Evolutionary conservation across 1,284 basidiomycete genomes (phyloP).

Genomic region (Apiotrichum sp.): DNA sequence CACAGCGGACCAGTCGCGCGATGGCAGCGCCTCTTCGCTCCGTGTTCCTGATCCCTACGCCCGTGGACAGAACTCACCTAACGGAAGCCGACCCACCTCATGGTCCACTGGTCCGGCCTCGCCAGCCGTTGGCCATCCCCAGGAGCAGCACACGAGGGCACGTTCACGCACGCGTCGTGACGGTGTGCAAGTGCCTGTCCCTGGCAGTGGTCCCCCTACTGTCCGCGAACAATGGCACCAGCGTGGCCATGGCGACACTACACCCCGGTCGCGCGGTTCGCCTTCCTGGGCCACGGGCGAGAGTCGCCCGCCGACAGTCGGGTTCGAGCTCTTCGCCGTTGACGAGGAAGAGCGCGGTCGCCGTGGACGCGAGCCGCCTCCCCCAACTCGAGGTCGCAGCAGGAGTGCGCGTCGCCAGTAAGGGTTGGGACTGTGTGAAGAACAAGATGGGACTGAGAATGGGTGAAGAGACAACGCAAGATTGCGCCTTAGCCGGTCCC

Average conservation of each 20-base stretch:
- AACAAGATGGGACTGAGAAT: too few relatives aligned
- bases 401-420: neutral
- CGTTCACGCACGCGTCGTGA: neutral
- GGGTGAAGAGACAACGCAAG: too few relatives aligned
- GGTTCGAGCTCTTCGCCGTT: slow-evolving; percentile 13
- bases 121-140: neutral
- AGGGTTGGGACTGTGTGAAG: too few relatives aligned
- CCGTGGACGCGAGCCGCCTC: neutral
- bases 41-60: slow-evolving; percentile 4
- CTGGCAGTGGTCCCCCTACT: neutral
- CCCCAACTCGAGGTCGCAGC: neutral
- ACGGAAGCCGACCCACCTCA: neutral
- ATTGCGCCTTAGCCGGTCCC: too few relatives aligned
- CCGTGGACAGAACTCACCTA: neutral
- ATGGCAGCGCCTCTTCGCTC: neutral
- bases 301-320: slow-evolving; percentile 8
- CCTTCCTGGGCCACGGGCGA: neutral
- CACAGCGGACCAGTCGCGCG: neutral
- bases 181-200: neutral
- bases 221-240: neutral
- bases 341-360: slow-evolving; percentile 11
- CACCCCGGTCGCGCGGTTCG: neutral
- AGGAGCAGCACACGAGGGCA: neutral
- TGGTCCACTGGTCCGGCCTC: neutral
- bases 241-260: neutral